phyloP scores from a whole-genome alignment of 345 rosid genomes.

The Turritis glabra region DNA sequence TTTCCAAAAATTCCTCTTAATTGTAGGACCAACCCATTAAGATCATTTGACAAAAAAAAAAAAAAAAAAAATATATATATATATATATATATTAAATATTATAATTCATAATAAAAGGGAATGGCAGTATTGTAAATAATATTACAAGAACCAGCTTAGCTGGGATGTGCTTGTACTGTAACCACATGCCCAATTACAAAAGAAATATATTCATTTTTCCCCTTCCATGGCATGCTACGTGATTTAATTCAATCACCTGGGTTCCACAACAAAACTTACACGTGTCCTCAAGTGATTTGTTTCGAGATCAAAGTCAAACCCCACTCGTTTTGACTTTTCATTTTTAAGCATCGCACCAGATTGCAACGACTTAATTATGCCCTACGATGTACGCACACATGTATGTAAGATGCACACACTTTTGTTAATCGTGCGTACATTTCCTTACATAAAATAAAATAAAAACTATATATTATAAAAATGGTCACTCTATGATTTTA shows the following conservation, averaged over 20 bases:
- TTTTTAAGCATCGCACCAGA: conserved; percentile 23
- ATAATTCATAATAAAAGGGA: background rate
- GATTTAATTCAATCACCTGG: conserved; percentile 18
- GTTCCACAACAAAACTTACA: conserved; percentile 24
- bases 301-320: conserved; percentile 18
- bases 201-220: background rate
- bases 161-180: conserved; percentile 31
- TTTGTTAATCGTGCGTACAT: conserved; percentile 37
- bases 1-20: background rate
- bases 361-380: conserved; percentile 13
- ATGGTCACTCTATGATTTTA: background rate
- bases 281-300: conserved; percentile 12
- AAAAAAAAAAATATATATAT: background rate
- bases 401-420: conserved; percentile 22
- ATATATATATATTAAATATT: no score
- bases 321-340: conserved; percentile 34
- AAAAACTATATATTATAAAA: background rate
- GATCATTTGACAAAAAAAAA: background rate
- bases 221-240: conserved; percentile 38
- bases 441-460: background rate
- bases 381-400: conserved; percentile 27
- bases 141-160: conserved; percentile 13
- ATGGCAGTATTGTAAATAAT: conserved; percentile 25
- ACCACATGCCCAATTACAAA: conserved; percentile 25
- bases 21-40: conserved; percentile 18